Base-by-base conservation (phyloP, 176 grass and related monocot genomes). In the Oropetium thomaeum region DNA sequence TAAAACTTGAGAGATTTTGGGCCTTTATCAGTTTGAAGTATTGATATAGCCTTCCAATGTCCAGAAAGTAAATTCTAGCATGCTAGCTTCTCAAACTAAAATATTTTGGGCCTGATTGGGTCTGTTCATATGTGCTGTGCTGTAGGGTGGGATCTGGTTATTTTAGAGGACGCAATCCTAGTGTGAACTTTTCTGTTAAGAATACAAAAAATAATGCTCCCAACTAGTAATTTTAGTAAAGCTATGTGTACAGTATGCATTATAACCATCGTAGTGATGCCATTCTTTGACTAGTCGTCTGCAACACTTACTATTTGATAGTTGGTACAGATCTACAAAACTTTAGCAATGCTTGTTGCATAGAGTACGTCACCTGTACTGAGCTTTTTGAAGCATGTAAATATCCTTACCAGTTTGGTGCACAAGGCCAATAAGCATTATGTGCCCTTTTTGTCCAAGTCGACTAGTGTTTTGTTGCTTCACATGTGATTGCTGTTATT, bases 401-500 rank as follows among this genome's bases (percentile, higher is more conserved):
- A 35, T 63, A 62, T 27, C 27, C 47, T 76, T 70, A 40, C 10
- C 34, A 53, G 32, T 69, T 23, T 58, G 30, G 49, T 73, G 2
- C 0, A 7, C 13, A 51, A 55, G 10, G 37, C 12, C 10, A 37
- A 59, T 62, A 64, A 43, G 48, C 19, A 59, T 31, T 58, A 45
- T 65, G 5, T 61, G 15, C 11, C 19, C 32, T 34, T 27, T 44
- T 28, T 37, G 10, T 79, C 39, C 14, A 4, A 29, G 15, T 58
- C 23, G 10, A 20, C 13, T 2, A 35, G 20, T 58, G 51, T 15
- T 63, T 74, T 23, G 8, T 62, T 70, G 34, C 11, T 32, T 85
- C 63, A 70, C 33, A 32, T 69, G 63, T 61, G 7, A 22, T 26
- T 27, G 49, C 40, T 79, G 9, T 65, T 43, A 74, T 83, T 87